These are phyloP conservation scores for Bruguiera gymnorhiza DNA, from an alignment of 345 rosid species.

Conservation along the genomic window DNA sequence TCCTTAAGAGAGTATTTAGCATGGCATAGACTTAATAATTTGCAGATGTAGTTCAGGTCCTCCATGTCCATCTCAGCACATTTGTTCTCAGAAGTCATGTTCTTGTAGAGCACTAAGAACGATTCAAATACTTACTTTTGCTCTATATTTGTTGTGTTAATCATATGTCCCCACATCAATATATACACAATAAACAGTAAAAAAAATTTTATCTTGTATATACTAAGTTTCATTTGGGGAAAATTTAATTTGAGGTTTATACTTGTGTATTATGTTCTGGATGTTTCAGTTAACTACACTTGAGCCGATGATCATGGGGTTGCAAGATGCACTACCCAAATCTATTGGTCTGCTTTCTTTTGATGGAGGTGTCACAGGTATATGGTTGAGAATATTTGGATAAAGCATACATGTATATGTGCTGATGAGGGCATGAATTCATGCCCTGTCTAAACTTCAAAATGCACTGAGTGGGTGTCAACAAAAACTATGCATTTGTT, in stretches of 20 bases:
- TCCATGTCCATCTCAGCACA: too few relatives aligned
- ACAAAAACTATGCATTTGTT: neutral
- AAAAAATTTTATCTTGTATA: neutral
- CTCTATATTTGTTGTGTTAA: too few relatives aligned
- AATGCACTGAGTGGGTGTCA: neutral
- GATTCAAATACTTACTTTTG: too few relatives aligned
- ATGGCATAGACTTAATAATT: too few relatives aligned
- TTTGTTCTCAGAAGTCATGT: too few relatives aligned
- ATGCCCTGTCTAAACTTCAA: neutral
- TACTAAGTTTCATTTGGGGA: neutral
- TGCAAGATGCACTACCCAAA: constrained; percentile 91
- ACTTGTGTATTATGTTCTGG: constrained; percentile 16
- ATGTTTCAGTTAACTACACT: constrained; percentile 62
- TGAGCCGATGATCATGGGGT: constrained; percentile 83
- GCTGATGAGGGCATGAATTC: too few relatives aligned
- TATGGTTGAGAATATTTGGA: neutral
- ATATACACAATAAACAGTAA: too few relatives aligned
- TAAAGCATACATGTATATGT: too few relatives aligned
- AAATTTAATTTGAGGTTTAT: constrained; percentile 2
- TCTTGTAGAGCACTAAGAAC: too few relatives aligned
- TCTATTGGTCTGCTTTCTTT: constrained; percentile 95
- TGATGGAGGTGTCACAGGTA: constrained; percentile 94
- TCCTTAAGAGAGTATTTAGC: too few relatives aligned
- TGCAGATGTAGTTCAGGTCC: too few relatives aligned
- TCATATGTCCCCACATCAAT: too few relatives aligned